Conservation (phyloP, 2,329 filamentous ascomycete genomes). For the Cladosporium sp. region DNA sequence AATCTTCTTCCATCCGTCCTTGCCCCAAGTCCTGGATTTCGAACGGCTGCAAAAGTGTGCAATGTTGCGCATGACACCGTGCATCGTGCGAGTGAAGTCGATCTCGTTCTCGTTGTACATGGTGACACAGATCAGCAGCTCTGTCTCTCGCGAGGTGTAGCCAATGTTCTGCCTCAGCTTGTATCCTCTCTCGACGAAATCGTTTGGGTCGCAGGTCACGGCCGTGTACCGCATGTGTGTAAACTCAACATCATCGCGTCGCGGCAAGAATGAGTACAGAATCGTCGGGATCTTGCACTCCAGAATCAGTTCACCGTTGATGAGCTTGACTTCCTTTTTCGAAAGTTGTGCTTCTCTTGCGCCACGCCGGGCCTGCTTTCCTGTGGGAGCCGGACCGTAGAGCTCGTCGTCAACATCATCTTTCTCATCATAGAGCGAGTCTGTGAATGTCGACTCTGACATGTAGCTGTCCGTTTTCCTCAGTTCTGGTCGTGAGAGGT, state of each 20-base stretch:
- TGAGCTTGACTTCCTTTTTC: slow-evolving; percentile 88
- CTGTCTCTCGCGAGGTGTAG: slow-evolving; percentile 76
- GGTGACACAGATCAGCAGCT: slow-evolving; percentile 92
- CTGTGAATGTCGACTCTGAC: slow-evolving; percentile 55
- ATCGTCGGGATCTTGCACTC: slow-evolving; percentile 99
- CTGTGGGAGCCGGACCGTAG: slow-evolving; percentile 81
- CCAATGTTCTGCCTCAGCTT: slow-evolving; percentile 89
- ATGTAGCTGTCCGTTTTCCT: slow-evolving; percentile 59
- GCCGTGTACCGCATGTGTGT: slow-evolving; percentile 99
- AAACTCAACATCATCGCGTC: slow-evolving; percentile 89
- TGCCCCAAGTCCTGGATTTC: slow-evolving; percentile 93
- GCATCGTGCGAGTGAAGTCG: slow-evolving; percentile 94
- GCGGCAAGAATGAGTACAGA: slow-evolving; percentile 89
- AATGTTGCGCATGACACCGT: slow-evolving; percentile 97
- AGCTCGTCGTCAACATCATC: slow-evolving; percentile 43
- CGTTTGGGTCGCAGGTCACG: slow-evolving; percentile 90
- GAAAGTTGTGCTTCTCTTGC: slow-evolving; percentile 81
- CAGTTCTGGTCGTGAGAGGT: slow-evolving; percentile 48
- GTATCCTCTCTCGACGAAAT: slow-evolving; percentile 83
- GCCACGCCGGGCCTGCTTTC: slow-evolving; percentile 80
- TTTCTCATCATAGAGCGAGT: slow-evolving; percentile 56
- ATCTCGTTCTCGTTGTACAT: slow-evolving; percentile 99
- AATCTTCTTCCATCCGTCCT: slow-evolving; percentile 97
- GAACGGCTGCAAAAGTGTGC: slow-evolving; percentile 89
- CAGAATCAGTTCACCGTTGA: slow-evolving; percentile 94